phyloP scores from a whole-genome alignment of 176 grass and related monocot species.

The Oryza nivara region DNA sequence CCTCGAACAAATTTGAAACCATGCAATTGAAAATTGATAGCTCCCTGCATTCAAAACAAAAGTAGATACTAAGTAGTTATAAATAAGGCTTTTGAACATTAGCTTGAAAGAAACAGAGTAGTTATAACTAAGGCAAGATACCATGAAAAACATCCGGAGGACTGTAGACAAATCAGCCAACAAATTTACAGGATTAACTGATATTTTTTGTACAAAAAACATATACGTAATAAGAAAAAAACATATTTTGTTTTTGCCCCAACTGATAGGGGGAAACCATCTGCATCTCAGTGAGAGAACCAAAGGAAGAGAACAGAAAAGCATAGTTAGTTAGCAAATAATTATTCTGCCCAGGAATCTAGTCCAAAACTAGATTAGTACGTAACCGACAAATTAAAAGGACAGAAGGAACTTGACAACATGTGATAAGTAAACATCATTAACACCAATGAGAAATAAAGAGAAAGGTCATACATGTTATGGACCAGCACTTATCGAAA shows the following conservation, averaged over 20 bases:
- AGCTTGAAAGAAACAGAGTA: slow-evolving; percentile 32
- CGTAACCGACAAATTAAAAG: neutral
- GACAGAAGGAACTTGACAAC: neutral
- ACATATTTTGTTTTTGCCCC: slow-evolving; percentile 4
- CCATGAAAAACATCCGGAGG: slow-evolving; percentile 24
- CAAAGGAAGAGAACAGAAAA: neutral
- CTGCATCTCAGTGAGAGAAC: slow-evolving; percentile 24
- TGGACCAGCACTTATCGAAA: neutral
- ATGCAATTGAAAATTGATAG: slow-evolving; percentile 73
- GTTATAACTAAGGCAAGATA: slow-evolving; percentile 17
- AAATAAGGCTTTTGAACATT: slow-evolving; percentile 19
- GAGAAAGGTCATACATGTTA: neutral
- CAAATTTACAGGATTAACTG: slow-evolving; percentile 18
- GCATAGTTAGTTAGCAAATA: neutral
- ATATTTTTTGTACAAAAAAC: neutral
- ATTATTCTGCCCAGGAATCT: neutral
- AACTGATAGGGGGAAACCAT: neutral
- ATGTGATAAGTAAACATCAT: slow-evolving; percentile 7
- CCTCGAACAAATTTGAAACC: slow-evolving; percentile 93
- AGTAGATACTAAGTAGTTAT: too few relatives aligned
- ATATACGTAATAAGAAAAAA: neutral
- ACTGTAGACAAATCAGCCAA: slow-evolving; percentile 1
- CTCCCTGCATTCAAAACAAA: slow-evolving; percentile 62
- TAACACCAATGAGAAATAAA: slow-evolving; percentile 3
- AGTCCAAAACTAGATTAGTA: neutral